phyloP scores from a whole-genome alignment of 164 flowering plant genomes.

The Protea cynaroides region DNA sequence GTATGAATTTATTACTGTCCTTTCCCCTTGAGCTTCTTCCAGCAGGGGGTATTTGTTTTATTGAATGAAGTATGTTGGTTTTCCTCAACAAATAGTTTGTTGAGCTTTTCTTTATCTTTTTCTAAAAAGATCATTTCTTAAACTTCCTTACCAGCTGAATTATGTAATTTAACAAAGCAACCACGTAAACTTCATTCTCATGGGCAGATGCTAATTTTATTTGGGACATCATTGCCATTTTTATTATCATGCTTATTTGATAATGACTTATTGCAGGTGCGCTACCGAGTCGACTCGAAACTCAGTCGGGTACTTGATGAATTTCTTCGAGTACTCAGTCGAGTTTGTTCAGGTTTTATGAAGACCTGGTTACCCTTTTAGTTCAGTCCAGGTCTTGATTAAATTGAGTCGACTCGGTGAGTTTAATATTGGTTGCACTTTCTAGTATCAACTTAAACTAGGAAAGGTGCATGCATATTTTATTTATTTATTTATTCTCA shows the following conservation, averaged over 20 bases:
- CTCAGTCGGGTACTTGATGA: constrained; percentile 42
- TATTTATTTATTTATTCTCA: neutral
- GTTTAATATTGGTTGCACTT: neutral
- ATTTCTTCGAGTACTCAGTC: constrained; percentile 27
- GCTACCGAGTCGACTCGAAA: constrained; percentile 46
- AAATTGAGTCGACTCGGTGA: constrained; percentile 34
- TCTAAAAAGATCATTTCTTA: neutral
- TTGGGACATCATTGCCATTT: neutral
- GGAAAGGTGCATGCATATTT: neutral
- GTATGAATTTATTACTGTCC: too few relatives aligned
- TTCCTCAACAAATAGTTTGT: too few relatives aligned
- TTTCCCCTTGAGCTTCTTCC: too few relatives aligned
- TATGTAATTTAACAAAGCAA: neutral
- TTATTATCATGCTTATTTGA: constrained; percentile 13
- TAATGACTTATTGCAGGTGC: constrained; percentile 37
- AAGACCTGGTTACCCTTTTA: constrained; percentile 30
- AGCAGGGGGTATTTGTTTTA: too few relatives aligned
- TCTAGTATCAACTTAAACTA: neutral
- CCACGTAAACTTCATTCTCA: neutral
- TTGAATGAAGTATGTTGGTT: too few relatives aligned
- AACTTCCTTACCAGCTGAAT: neutral
- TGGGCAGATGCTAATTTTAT: too few relatives aligned
- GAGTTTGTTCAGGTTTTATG: constrained; percentile 38
- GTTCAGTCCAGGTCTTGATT: constrained; percentile 28
- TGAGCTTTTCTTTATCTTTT: too few relatives aligned